Conservation (phyloP, 2,329 filamentous ascomycete genomes). For the Colletotrichum sp. region DNA sequence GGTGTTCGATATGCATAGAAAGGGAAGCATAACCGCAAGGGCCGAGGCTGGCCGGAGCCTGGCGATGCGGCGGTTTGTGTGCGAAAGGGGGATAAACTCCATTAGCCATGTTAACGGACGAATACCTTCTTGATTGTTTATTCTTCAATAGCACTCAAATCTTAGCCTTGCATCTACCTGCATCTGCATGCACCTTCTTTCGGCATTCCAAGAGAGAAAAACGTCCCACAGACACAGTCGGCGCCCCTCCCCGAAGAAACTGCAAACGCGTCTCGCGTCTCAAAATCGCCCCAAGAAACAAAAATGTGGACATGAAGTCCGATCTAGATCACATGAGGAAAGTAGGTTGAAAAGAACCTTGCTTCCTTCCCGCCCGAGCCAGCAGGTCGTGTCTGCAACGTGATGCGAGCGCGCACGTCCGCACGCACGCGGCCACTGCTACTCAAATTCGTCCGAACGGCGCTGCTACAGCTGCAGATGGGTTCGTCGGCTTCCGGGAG, state of each 20-base stretch:
- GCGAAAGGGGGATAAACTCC: not conserved
- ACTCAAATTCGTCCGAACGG: constrained; percentile 11
- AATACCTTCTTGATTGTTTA: not conserved
- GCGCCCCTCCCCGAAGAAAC: not conserved
- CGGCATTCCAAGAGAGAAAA: not conserved
- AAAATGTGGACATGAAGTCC: not conserved
- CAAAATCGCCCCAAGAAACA: not conserved
- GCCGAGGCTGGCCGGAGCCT: constrained; percentile 20
- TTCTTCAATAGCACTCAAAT: not conserved
- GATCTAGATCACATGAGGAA: not conserved
- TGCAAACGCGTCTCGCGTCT: not conserved
- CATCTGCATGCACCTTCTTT: not conserved
- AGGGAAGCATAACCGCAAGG: not conserved
- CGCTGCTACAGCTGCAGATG: not conserved
- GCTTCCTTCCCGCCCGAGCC: not conserved
- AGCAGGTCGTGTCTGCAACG: not conserved
- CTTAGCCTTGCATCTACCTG: not conserved
- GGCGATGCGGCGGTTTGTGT: not conserved
- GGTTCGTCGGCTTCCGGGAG: not conserved
- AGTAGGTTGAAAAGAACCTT: not conserved
- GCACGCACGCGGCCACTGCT: not conserved
- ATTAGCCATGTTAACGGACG: not conserved
- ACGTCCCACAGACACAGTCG: not conserved
- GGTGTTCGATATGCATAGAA: not conserved
- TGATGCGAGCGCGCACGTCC: not conserved